Percentiles rank a stretch among this genome's conserved stretches.
phyloP scores from a whole-genome alignment of 148 eudicot species.

The Camellia lanceoleosa region DNA sequence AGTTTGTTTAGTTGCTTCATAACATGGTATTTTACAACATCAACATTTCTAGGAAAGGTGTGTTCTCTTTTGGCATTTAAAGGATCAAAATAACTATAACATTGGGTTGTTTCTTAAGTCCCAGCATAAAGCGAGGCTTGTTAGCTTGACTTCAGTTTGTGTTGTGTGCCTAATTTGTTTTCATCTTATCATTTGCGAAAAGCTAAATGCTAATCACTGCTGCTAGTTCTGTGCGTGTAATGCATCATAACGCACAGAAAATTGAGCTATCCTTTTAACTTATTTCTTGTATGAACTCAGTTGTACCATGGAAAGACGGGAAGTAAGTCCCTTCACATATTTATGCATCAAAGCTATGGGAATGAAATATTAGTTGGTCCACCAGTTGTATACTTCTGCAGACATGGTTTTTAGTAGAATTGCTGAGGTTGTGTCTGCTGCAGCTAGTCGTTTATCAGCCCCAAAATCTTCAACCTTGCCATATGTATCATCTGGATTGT shows the following conservation, averaged over 20 bases:
- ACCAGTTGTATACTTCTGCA: conserved; percentile 19
- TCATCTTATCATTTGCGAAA: not conserved
- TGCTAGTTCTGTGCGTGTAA: conserved; percentile 1
- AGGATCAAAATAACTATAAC: not conserved
- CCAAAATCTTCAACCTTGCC: conserved; percentile 55
- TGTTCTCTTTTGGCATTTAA: not conserved
- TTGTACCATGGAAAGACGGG: not conserved
- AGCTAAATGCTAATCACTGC: not conserved
- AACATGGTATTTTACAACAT: not conserved
- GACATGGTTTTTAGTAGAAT: conserved; percentile 60
- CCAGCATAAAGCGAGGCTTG: not conserved
- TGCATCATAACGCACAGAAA: conserved; percentile 1
- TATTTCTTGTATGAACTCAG: not conserved
- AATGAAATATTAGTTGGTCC: conserved; percentile 8
- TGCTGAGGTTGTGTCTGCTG: conserved; percentile 53
- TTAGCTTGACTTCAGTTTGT: not conserved
- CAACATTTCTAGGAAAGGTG: not conserved
- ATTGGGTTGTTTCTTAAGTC: not conserved
- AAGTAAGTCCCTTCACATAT: not conserved
- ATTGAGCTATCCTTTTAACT: not conserved
- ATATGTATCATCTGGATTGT: conserved; percentile 55
- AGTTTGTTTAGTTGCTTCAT: not conserved
- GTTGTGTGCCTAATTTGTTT: conserved; percentile 7
- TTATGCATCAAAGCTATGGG: conserved; percentile 5
- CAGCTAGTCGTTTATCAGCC: conserved; percentile 42